Evolutionary conservation across 176 grass and related monocot species (phyloP), one percentile per base, ranked within the genome.

Genomic region (Triticum timopheevii): DNA sequence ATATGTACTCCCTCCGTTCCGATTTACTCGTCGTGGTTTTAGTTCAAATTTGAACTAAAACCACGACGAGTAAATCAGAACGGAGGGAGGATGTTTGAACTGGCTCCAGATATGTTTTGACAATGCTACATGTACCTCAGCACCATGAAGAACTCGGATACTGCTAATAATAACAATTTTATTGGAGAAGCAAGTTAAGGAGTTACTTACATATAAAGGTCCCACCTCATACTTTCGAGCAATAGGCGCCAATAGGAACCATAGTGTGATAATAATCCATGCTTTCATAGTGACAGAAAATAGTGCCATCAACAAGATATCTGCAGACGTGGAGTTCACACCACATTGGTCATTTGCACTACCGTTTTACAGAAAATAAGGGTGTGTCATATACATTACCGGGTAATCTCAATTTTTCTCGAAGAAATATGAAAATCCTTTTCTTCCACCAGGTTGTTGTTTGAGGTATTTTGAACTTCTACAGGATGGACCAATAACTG

Each of bases 161-260:
- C 7, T 40, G 24, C n/a, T 40, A 47, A 52, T 73, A 83, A 52
- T 73, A 50, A 77, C 3, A 31, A 61, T 89, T 78, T 49, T n/a
- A 45, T 16, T 39, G 42, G 67, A 73, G 27, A 65, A 65, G 20
- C 4, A 74, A 24, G 39, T 49, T n/a, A 52, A 42, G 19, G 36
- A 82, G 22, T 65, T 23, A 96, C 96, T 93, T 91, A 98, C 93
- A 91, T 94, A 98, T 88, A 98, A 69, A 87, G 96, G 93, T 61
- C 96, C 96, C 77, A 96, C 4, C 35, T 75, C 71, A 7, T 89
- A 94, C 82, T 73, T 91, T 16, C 95, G 93, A 85, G 96, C 93
- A 87, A 93, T 5, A n/a, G 93, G 96, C 15, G 96, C 93, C 40
- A 98, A 78, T 73, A 89, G 82, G 82, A 98, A 96, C 96, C 96